Evolutionary conservation across 495 filamentous ascomycete species (phyloP), one percentile per base, ranked within the genome.

Genomic region (Tetracladium setigerum): DNA sequence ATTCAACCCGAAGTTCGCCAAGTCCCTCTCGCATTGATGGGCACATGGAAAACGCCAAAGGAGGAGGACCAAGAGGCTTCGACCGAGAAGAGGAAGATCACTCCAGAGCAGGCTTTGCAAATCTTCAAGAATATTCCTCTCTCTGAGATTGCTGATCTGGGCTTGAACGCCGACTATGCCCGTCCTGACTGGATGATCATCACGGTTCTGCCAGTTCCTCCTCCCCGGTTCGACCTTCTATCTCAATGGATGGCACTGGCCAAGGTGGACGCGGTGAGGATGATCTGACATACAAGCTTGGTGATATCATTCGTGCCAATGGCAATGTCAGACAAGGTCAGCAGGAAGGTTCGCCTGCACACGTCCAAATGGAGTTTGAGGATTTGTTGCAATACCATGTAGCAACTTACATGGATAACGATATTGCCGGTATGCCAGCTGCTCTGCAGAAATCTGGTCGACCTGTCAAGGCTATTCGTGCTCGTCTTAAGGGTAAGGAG

Each of bases 391-490:
- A 99, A 56, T 99, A 92, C 62, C 92, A 99, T 58, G 90, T 97
- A 37, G 92, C 92, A 8, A 99, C 92, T 6, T 91, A 95, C 67
- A 99, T 99, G 92, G 92, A 97, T 60, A 99, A 99, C 57, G 89
- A 97, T 60, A 95, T 95, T 63, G 92, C 94, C 46, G 91, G 91
- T 38, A 86, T 92, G 52, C 92, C 92, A 0, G 91, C 94, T 62
- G 94, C 92, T 4, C 70, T 97, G 62, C 94, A 97, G 60, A 99
- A 99, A 67, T 91, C 87, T 33, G 95, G 95, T 33, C 76, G 92
- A 52, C 90, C 92, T 0, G 86, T 99, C 50, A 99, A 99, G 70
- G 85, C 89, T 18, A 90, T 99, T 55, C 87, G 92, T 42, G 89
- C 87, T 50, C 89, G 92, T 69, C 68, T 99, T 55, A 99, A 99